Evolutionary conservation across 352 stramenopile species (phyloP).

Genomic region (Phytophthora brassicae): DNA sequence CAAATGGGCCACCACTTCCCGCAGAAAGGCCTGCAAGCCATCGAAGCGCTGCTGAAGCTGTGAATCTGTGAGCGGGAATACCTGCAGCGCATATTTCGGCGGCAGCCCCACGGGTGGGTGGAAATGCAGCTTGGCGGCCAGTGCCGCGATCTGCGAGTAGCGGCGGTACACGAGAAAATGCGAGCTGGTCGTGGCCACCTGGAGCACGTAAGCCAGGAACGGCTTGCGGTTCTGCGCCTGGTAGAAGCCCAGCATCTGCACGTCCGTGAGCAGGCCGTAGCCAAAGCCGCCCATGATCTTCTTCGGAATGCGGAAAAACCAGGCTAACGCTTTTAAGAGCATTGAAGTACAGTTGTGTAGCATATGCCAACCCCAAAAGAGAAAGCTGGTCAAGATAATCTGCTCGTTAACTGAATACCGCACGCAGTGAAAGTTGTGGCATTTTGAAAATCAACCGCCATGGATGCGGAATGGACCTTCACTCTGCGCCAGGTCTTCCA

Average conservation of each 20-base stretch:
- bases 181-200: conserved; percentile 46
- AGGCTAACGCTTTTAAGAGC: not conserved
- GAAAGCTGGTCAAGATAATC: not conserved
- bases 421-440: not conserved
- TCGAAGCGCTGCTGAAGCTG: conserved; percentile 75
- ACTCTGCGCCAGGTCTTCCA: conserved; percentile 64
- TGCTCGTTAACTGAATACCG: not conserved
- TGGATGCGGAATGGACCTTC: conserved; percentile 54
- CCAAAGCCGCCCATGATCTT: conserved; percentile 44
- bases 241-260: conserved; percentile 85
- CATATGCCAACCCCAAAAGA: too few relatives aligned
- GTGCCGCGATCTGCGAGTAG: conserved; percentile 72
- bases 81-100: conserved; percentile 80
- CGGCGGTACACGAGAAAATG: conserved; percentile 79
- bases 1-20: conserved; percentile 51
- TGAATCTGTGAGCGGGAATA: conserved; percentile 64
- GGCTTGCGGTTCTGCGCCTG: conserved; percentile 43
- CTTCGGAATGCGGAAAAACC: not conserved
- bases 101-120: conserved; percentile 66
- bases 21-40: conserved; percentile 57
- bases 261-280: conserved; percentile 64
- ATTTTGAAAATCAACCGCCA: not conserved
- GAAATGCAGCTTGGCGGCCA: conserved; percentile 69
- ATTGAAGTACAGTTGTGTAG: not conserved
- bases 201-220: conserved; percentile 78